These are phyloP conservation scores for Haematococcus sp. DNA, from an alignment of 139 green algal genomes.

Conservation along the genomic window DNA sequence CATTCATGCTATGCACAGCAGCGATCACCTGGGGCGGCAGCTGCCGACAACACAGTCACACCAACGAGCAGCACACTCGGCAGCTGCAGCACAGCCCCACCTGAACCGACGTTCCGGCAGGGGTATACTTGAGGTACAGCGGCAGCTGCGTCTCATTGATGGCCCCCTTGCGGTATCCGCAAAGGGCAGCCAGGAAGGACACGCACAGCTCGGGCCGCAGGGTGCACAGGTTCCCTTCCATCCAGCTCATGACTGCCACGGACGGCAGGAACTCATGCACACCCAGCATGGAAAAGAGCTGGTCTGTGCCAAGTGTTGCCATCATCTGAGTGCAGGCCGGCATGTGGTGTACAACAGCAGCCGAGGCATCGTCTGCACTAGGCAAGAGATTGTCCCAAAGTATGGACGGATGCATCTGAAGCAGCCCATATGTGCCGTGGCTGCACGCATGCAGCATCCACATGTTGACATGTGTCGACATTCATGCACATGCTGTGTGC, in stretches of 20 bases:
- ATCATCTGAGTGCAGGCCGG: neutral
- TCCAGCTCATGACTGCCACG: constrained; percentile 11
- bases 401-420: neutral
- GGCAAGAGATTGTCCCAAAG: neutral
- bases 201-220: constrained; percentile 32
- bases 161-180: constrained; percentile 19
- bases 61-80: no score
- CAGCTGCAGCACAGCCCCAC: no score
- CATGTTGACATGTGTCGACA: no score
- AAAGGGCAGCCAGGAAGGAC: constrained; percentile 14
- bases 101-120: constrained; percentile 44
- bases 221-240: constrained; percentile 28
- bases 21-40: no score
- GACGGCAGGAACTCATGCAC: constrained; percentile 13
- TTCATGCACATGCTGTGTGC: no score
- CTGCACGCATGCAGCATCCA: neutral
- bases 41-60: no score
- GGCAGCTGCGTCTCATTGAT: constrained; percentile 35
- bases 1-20: no score
- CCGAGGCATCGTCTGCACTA: neutral
- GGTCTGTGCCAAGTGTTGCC: constrained; percentile 29
- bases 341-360: neutral
- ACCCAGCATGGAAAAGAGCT: constrained; percentile 9
- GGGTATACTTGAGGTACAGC: constrained; percentile 46
- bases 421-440: neutral